Base-by-base conservation (phyloP, 352 stramenopile genomes). In the Phytophthora multivora region DNA sequence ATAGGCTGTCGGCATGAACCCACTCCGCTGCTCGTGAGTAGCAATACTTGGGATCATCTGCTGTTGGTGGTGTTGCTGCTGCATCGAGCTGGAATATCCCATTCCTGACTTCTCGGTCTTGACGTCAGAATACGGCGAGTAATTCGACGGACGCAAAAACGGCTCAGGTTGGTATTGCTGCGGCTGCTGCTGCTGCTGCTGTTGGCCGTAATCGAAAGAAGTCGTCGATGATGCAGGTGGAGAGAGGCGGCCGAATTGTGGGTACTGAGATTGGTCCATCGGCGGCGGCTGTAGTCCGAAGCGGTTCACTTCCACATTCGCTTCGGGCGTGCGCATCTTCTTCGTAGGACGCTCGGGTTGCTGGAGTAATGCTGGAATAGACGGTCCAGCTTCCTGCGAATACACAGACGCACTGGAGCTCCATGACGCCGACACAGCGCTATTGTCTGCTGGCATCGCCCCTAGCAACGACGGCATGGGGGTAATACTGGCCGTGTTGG, bases 281-380 rank as follows among this genome's bases (percentile, higher is more conserved):
- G 48, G 38, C 12, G 25, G 38, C 51, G 53, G 31, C 23, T 63
- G 68, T 2, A 72, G 38, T 23, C 59, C 71, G 12, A 66, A 74
- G 12, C 64, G 69, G 49, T n/a, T 52, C 11, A 58, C 46, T 19
- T 69, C 60, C 23, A 64, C 56, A 8, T 62, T 64, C 6, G 59
- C 65, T 21, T 86, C 77, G 0, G 77, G 74, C 28, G 74, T 83
- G 13, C 74, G 74, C 72, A 82, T 80, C 63, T 86, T 86, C 67
- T 83, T 82, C n/a, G 48, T 38, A 18, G 66, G 66, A 6, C 62
- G 67, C 23, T 83, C 58, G 16, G 46, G 26, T n/a, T 76, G 63
- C 26, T 76, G 68, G n/a, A 73, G 28, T 25, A 73, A 45, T 28
- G 50, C 59, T 35, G 64, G 59, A 61, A 76, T 76, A 59, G 54